Evolutionary conservation across 768 basidiomycete species (phyloP).

Genomic region (Rhizopogon sp.): DNA sequence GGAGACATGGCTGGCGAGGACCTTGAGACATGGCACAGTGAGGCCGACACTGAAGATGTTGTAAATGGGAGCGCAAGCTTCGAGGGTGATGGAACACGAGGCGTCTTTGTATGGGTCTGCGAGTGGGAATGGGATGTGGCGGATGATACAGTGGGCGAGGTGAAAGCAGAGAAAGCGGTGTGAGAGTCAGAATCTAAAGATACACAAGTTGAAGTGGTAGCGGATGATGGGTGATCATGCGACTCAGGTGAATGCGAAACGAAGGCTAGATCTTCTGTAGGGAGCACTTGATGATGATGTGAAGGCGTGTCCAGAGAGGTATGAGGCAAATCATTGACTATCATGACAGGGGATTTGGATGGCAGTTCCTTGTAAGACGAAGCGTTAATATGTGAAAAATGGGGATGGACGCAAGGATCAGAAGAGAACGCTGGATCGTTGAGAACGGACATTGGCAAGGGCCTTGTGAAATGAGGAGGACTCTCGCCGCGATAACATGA

Average conservation of each 20-base stretch:
- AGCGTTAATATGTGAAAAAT: constrained; percentile 19
- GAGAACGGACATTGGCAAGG: constrained; percentile 27
- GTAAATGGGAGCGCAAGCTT: neutral
- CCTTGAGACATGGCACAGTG: neutral
- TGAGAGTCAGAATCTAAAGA: constrained; percentile 7
- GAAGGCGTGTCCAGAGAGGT: neutral
- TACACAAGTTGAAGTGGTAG: constrained; percentile 1
- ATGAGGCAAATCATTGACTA: constrained; percentile 1
- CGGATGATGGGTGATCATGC: neutral
- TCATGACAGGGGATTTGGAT: constrained; percentile 26
- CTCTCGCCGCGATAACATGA: neutral
- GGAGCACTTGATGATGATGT: neutral
- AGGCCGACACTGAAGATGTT: neutral
- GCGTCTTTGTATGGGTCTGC: neutral
- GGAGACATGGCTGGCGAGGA: neutral
- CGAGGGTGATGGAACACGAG: neutral
- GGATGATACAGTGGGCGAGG: constrained; percentile 11
- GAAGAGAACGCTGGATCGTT: constrained; percentile 58
- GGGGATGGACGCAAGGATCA: constrained; percentile 49
- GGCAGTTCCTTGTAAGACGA: constrained; percentile 17
- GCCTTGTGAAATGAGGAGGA: constrained; percentile 7
- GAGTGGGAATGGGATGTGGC: constrained; percentile 4
- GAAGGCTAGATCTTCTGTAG: neutral
- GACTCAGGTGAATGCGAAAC: neutral
- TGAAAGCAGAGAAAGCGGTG: constrained; percentile 6